Evolutionary conservation across 192 early-diverging fungal genomes (phyloP).

Genomic region (Coemansia sp.): DNA sequence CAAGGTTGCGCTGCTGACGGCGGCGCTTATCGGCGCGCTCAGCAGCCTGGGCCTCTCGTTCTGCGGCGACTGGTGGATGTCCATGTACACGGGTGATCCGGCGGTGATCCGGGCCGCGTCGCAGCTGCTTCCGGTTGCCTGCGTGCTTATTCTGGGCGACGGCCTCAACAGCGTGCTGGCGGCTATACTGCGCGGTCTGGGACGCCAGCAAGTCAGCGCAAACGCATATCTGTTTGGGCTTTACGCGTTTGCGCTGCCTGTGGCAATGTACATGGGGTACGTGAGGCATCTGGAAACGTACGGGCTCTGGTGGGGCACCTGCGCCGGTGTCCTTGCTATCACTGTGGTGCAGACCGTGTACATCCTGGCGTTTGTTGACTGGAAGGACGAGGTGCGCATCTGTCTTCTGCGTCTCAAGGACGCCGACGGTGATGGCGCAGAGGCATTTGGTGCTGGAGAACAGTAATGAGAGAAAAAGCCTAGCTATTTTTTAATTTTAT

Average conservation of each 20-base stretch:
- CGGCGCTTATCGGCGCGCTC: slow-evolving; percentile 53
- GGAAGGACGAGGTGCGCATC: slow-evolving; percentile 26
- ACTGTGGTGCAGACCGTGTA: slow-evolving; percentile 19
- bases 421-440: not conserved
- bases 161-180: slow-evolving; percentile 62
- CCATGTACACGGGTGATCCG: slow-evolving; percentile 64
- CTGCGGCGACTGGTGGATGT: slow-evolving; percentile 38
- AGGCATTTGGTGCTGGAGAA: not conserved
- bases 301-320: slow-evolving; percentile 36
- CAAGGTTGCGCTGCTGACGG: slow-evolving; percentile 54
- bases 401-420: slow-evolving; percentile 19
- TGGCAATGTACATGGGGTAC: slow-evolving; percentile 50
- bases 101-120: slow-evolving; percentile 70
- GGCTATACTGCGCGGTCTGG: slow-evolving; percentile 55
- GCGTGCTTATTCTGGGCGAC: slow-evolving; percentile 63
- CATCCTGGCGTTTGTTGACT: slow-evolving; percentile 25
- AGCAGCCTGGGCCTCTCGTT: slow-evolving; percentile 12
- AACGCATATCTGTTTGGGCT: slow-evolving; percentile 46
- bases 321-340: slow-evolving; percentile 16
- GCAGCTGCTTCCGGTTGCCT: slow-evolving; percentile 69
- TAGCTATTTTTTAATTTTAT: no score
- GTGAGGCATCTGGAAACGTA: slow-evolving; percentile 11
- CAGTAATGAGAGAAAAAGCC: not conserved
- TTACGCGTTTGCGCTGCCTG: slow-evolving; percentile 48
- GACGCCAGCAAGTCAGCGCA: slow-evolving; percentile 52